A percentile compares a stretch with the other conserved stretches of the same genome.
phyloP scores from a whole-genome alignment of 768 basidiomycete species.

The Termitomyces sp. region DNA sequence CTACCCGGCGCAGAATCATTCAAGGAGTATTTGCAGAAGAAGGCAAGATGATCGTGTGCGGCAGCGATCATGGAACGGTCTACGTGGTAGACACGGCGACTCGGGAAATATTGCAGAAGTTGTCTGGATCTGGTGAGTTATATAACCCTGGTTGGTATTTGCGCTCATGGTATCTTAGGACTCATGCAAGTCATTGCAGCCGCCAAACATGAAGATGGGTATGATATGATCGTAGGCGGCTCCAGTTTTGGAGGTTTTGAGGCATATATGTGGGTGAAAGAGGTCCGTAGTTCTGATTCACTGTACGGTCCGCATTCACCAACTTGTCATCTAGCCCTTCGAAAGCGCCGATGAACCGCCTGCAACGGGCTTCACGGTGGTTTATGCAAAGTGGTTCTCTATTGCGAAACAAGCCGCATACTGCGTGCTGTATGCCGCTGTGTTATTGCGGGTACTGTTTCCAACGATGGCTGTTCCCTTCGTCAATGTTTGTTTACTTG shows the following conservation, averaged over 20 bases:
- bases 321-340: not conserved
- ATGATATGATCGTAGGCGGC: not conserved
- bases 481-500: not conserved
- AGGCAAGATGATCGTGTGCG: not conserved
- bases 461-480: not conserved
- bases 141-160: too few relatives aligned
- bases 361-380: not conserved
- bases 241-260: not conserved
- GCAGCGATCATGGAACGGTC: not conserved
- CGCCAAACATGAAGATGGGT: not conserved
- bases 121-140: not conserved
- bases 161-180: not conserved
- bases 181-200: not conserved
- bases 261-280: not conserved
- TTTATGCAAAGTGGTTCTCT: not conserved
- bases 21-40: not conserved
- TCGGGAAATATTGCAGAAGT: not conserved
- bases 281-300: not conserved
- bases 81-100: not conserved
- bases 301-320: not conserved
- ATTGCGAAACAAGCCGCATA: not conserved
- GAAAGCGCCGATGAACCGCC: not conserved
- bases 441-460: not conserved
- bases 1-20: not conserved
- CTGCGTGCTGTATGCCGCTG: not conserved